A percentile compares a stretch with the other conserved stretches of the same genome.
phyloP scores from a whole-genome alignment of 495 filamentous ascomycete species.

The Penicillium canariense region DNA sequence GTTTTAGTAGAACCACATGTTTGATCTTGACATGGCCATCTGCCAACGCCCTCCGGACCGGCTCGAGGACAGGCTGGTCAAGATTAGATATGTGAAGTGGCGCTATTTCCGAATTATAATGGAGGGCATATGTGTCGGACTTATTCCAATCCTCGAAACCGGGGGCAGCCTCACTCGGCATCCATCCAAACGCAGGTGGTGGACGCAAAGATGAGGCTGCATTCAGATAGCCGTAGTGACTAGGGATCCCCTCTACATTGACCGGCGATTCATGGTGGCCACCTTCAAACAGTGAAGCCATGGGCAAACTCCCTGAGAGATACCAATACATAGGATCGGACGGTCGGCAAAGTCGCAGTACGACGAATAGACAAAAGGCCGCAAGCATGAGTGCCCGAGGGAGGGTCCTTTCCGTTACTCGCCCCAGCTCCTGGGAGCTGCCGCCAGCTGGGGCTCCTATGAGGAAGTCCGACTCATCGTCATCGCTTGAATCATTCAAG shows the following conservation, averaged over 20 bases:
- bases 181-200: slow-evolving; percentile 29
- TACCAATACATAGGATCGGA: slow-evolving; percentile 32
- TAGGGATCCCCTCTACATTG: slow-evolving; percentile 22
- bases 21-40: slow-evolving; percentile 44
- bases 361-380: slow-evolving; percentile 15
- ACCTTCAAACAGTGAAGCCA: slow-evolving; percentile 27
- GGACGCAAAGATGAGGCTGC: slow-evolving; percentile 21
- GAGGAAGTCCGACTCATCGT: slow-evolving; percentile 26
- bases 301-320: slow-evolving; percentile 30
- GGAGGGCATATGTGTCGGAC: slow-evolving; percentile 14
- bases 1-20: slow-evolving; percentile 46
- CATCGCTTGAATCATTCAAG: slow-evolving; percentile 30
- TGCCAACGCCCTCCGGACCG: slow-evolving; percentile 30
- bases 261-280: slow-evolving; percentile 25
- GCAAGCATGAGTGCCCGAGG: slow-evolving; percentile 22
- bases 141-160: slow-evolving; percentile 40
- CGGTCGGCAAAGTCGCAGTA: slow-evolving; percentile 31
- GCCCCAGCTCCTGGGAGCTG: slow-evolving; percentile 8
- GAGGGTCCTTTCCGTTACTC: slow-evolving; percentile 11
- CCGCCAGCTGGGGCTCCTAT: slow-evolving; percentile 6
- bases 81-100: slow-evolving; percentile 49
- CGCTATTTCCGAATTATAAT: slow-evolving; percentile 40
- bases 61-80: slow-evolving; percentile 35
- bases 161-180: slow-evolving; percentile 23
- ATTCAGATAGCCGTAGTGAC: slow-evolving; percentile 25